These are phyloP conservation scores for Penicillium sp. DNA, from an alignment of 2,329 filamentous ascomycete genomes.

Conservation along the genomic window DNA sequence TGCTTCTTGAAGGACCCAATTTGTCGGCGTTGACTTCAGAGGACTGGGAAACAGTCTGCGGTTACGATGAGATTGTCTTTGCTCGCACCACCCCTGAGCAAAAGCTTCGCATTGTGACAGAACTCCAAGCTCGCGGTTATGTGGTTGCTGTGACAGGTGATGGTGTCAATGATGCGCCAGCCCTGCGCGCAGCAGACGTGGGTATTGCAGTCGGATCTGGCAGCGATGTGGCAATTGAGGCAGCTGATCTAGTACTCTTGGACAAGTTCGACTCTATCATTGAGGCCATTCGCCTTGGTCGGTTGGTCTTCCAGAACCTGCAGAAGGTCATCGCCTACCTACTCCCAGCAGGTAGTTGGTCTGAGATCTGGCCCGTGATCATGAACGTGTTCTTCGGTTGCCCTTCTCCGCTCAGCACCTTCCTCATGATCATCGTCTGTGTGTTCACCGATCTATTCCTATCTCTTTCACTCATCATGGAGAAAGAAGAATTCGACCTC, in stretches of 20 bases:
- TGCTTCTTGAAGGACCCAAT: conserved; percentile 66
- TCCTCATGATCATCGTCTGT: conserved; percentile 61
- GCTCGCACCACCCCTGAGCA: conserved; percentile 47
- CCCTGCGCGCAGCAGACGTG: conserved; percentile 35
- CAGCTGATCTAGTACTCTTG: conserved; percentile 41
- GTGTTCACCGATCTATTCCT: conserved; percentile 58
- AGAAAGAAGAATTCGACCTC: conserved; percentile 57
- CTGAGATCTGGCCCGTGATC: conserved; percentile 59
- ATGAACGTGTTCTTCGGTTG: conserved; percentile 59
- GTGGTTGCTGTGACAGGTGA: conserved; percentile 45
- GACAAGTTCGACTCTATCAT: conserved; percentile 38
- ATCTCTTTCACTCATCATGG: conserved; percentile 55
- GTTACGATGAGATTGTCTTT: conserved; percentile 54
- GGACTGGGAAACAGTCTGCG: conserved; percentile 67
- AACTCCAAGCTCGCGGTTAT: conserved; percentile 39
- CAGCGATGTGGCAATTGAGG: conserved; percentile 44
- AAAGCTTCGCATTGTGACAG: conserved; percentile 46
- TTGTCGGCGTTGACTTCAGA: conserved; percentile 63
- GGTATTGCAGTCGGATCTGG: conserved; percentile 40
- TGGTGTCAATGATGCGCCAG: conserved; percentile 40
- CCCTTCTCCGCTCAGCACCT: conserved; percentile 52
- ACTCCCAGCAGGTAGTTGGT: conserved; percentile 55
- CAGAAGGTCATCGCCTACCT: conserved; percentile 45
- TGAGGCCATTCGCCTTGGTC: conserved; percentile 34
- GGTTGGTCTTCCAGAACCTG: conserved; percentile 39